These are phyloP conservation scores for Arabidopsis arenosa DNA, from an alignment of 345 rosid species.

Conservation along the genomic window DNA sequence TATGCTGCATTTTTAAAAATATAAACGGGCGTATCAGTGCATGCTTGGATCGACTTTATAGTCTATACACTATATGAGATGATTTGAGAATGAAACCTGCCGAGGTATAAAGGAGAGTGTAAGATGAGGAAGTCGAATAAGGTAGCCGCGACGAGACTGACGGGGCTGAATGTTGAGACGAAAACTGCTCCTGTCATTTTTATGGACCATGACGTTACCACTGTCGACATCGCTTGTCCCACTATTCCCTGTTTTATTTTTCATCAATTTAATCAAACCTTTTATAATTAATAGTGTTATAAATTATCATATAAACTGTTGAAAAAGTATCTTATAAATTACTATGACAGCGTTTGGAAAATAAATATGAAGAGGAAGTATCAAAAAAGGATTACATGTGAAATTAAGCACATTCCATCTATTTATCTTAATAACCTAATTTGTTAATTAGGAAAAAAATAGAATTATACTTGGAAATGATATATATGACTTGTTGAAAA, in stretches of 20 bases:
- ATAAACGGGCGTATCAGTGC: conserved; percentile 1
- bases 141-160: conserved; percentile 43
- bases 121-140: conserved; percentile 45
- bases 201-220: conserved; percentile 55
- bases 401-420: not conserved
- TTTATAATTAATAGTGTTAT: not conserved
- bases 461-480: not conserved
- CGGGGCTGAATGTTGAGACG: conserved; percentile 55
- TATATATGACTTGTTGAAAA: not conserved
- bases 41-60: not conserved
- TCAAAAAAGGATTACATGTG: not conserved
- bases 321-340: not conserved
- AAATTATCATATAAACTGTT: not conserved
- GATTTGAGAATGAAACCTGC: conserved; percentile 39
- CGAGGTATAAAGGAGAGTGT: conserved; percentile 41
- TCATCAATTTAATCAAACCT: not conserved
- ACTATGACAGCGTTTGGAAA: not conserved
- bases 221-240: conserved; percentile 54
- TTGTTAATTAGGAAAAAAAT: not conserved
- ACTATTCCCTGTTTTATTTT: conserved; percentile 48
- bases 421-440: not conserved
- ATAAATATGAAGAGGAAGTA: no score
- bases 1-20: conserved; percentile 29
- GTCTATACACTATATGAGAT: not conserved
- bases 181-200: conserved; percentile 54